phyloP scores from a whole-genome alignment of 1,284 basidiomycete genomes.

The Phellopilus nigrolimitatus region DNA sequence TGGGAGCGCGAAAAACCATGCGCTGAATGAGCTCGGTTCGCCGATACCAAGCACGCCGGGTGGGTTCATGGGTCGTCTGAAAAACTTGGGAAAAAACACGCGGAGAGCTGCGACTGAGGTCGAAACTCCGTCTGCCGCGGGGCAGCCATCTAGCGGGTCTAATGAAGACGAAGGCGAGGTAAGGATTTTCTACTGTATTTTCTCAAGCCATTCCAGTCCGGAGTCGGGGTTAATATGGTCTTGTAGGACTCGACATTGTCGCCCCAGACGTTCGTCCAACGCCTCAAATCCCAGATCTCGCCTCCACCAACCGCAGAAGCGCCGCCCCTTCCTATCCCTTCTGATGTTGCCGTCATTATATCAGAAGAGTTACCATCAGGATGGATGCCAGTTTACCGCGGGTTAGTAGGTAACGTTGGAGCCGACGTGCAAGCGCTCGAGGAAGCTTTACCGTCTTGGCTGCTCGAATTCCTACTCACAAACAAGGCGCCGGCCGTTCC shows the following conservation, averaged over 20 bases:
- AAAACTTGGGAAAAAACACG: conserved; percentile 62
- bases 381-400: conserved; percentile 77
- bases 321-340: conserved; percentile 62
- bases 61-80: conserved; percentile 75
- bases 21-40: conserved; percentile 30
- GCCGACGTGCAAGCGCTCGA: conserved; percentile 70
- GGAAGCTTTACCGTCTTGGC: conserved; percentile 80
- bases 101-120: conserved; percentile 43
- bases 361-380: conserved; percentile 80
- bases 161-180: conserved; percentile 27
- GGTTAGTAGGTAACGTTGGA: conserved; percentile 59
- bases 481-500: conserved; percentile 53
- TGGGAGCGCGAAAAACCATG: conserved; percentile 28
- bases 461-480: conserved; percentile 79
- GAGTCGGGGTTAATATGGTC: no score
- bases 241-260: conserved; percentile 9
- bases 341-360: conserved; percentile 69
- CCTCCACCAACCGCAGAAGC: conserved; percentile 73
- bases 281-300: conserved; percentile 61
- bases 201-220: not conserved
- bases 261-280: conserved; percentile 52
- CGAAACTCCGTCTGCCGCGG: conserved; percentile 30
- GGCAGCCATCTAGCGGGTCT: conserved; percentile 23
- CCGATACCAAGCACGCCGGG: conserved; percentile 49
- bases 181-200: conserved; percentile 16